Base-by-base conservation (phyloP, 257 asterid genomes). In the Cynanchum wilfordii region DNA sequence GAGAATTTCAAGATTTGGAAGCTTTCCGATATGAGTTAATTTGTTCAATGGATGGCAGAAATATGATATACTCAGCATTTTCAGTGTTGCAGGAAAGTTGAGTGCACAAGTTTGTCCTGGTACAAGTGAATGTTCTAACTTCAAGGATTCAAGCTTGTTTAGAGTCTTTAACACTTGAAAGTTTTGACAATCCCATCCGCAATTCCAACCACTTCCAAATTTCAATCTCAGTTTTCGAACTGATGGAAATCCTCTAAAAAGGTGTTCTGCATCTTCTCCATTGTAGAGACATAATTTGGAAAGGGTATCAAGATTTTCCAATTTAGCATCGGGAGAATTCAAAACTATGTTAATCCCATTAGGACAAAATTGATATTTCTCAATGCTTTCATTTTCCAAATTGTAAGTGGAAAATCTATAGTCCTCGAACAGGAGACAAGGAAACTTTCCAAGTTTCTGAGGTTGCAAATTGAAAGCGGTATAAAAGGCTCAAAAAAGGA, bases 1-100 rank as follows among this genome's bases (percentile, higher is more conserved):
- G 17, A 65, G 70, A 30, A 65, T 51, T 12, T 65, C 49, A 19
- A 65, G 70, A 65, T 44, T 16, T 4, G 70, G 70, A 1, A 66
- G 70, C 70, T 66, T 66, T 9, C 29, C 49, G 0, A 65, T 65
- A 13, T 20, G 29, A 65, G n/a, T n/a, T 33, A 20, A 9, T 19
- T 33, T 17, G 6, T 9, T 30, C 40, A 10, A 30, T 13, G 68
- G 24, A 29, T 3, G 0, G 5, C 4, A 5, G 30, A 40, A 38
- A 1, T 2, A 0, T 3, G 16, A 9, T 5, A 65, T 19, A 5
- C 4, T 65, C 47, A 65, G 42, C 7, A 20, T 19, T 24, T 38
- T 65, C 3, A 65, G 70, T 1, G 30, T 17, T 19, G 0, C 8
- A 11, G 70, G 70, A 13, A 65, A 19, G 70, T 8, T 38, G 16